These are phyloP conservation scores for Umbelopsis ramanniana DNA, from an alignment of 192 early-diverging fungal species.

Conservation along the genomic window DNA sequence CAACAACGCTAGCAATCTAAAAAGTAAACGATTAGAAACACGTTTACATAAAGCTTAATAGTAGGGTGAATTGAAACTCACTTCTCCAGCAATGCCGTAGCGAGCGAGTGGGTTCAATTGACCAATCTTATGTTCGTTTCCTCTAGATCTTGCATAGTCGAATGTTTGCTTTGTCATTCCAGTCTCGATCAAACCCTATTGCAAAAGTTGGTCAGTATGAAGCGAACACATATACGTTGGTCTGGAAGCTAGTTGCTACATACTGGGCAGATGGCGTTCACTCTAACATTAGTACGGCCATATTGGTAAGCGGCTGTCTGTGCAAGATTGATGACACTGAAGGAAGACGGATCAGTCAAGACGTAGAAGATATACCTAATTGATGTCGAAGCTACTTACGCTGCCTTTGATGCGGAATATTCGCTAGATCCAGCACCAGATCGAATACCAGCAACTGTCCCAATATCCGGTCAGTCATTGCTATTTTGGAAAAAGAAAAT, in stretches of 20 bases:
- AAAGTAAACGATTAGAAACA: not conserved
- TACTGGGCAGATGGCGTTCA: conserved; percentile 59
- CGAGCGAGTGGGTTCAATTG: conserved; percentile 53
- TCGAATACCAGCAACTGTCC: conserved; percentile 49
- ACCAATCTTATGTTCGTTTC: conserved; percentile 47
- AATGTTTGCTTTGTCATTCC: conserved; percentile 53
- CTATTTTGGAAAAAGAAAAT: not conserved
- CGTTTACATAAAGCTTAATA: not conserved
- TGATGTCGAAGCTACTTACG: conserved; percentile 33
- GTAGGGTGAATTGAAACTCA: conserved; percentile 5
- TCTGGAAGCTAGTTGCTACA: not conserved
- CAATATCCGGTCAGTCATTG: not conserved
- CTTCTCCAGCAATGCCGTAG: conserved; percentile 46
- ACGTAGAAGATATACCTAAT: not conserved
- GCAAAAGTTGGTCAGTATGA: not conserved
- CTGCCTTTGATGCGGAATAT: conserved; percentile 62
- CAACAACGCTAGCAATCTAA: conserved; percentile 50
- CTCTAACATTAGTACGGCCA: conserved; percentile 46
- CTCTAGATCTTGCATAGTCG: conserved; percentile 49
- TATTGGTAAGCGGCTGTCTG: conserved; percentile 47
- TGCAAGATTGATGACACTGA: conserved; percentile 48
- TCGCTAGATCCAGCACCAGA: conserved; percentile 52
- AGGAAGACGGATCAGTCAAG: not conserved
- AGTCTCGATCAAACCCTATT: conserved; percentile 55
- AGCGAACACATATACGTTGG: not conserved